Conservation (phyloP, 495 filamentous ascomycete species). For the Aspergillus funiculosus region DNA sequence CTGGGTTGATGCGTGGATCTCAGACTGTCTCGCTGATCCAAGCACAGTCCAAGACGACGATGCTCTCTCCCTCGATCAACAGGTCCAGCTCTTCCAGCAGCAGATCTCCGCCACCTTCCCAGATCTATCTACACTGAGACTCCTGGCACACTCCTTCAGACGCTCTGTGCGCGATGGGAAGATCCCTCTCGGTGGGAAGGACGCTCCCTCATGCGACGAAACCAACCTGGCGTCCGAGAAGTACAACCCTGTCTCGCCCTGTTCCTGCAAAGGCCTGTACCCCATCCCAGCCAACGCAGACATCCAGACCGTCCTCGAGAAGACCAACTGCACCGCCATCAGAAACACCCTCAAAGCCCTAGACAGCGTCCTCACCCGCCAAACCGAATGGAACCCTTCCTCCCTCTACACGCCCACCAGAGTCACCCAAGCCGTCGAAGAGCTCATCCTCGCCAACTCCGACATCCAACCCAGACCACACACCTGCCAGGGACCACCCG, state of each 20-base stretch:
- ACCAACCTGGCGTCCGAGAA: constrained; percentile 15
- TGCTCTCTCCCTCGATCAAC: too few relatives aligned
- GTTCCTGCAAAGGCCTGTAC: constrained; percentile 5
- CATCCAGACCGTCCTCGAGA: background rate
- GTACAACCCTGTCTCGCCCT: constrained; percentile 18
- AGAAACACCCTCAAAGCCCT: background rate
- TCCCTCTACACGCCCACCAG: background rate
- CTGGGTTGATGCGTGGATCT: too few relatives aligned
- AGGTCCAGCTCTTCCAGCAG: constrained; percentile 15
- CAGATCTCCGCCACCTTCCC: constrained; percentile 8
- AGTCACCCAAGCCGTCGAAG: constrained; percentile 3
- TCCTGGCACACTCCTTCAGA: constrained; percentile 11
- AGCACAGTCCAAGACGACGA: too few relatives aligned
- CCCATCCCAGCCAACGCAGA: background rate
- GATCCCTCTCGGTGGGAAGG: constrained; percentile 10
- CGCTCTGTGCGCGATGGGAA: constrained; percentile 2
- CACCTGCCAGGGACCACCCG: constrained; percentile 11
- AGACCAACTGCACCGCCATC: background rate
- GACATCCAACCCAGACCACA: constrained; percentile 9
- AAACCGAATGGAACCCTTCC: background rate
- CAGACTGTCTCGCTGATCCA: too few relatives aligned
- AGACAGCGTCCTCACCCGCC: background rate
- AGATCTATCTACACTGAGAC: constrained; percentile 1
- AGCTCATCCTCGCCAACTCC: constrained; percentile 12
- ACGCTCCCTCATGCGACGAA: constrained; percentile 17